Percentiles rank a stretch among this genome's conserved stretches.
Conservation (phyloP, 2,329 filamentous ascomycete genomes). For the Teratosphaeria nubilosa region DNA sequence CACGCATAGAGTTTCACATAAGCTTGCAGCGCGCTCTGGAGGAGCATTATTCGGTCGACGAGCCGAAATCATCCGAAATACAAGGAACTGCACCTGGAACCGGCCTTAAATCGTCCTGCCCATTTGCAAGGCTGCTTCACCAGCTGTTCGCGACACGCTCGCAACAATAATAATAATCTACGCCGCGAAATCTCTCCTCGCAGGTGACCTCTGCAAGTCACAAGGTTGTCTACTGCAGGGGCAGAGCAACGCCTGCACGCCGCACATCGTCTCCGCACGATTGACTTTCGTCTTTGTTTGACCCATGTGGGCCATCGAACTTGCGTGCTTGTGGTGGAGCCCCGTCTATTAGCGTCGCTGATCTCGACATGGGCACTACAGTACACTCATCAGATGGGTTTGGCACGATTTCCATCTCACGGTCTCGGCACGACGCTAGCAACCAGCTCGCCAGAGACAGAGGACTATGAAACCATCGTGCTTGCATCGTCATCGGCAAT, state of each 20-base stretch:
- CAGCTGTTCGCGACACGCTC: too few species aligned
- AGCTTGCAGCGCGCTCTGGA: not conserved
- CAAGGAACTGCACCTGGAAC: not conserved
- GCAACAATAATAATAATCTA: too few species aligned
- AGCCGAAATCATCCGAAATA: not conserved
- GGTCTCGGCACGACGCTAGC: not conserved
- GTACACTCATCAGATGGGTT: too few species aligned
- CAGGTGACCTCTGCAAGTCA: not conserved
- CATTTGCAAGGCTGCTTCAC: too few species aligned
- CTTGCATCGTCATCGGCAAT: not conserved
- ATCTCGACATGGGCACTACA: not conserved
- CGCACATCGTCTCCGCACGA: not conserved
- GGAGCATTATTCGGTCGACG: not conserved
- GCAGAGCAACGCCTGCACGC: not conserved
- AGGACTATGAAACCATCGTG: not conserved
- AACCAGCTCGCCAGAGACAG: too few species aligned
- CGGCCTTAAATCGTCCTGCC: too few species aligned
- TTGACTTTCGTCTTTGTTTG: not conserved
- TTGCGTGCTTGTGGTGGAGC: not conserved
- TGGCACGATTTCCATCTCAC: not conserved
- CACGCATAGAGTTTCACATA: not conserved
- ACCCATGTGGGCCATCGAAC: not conserved
- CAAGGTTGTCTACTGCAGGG: not conserved
- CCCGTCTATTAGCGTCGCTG: not conserved
- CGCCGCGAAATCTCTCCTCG: not conserved